Evolutionary conservation across 148 eudicot species (phyloP).

Genomic region (Chenopodium formosanum): DNA sequence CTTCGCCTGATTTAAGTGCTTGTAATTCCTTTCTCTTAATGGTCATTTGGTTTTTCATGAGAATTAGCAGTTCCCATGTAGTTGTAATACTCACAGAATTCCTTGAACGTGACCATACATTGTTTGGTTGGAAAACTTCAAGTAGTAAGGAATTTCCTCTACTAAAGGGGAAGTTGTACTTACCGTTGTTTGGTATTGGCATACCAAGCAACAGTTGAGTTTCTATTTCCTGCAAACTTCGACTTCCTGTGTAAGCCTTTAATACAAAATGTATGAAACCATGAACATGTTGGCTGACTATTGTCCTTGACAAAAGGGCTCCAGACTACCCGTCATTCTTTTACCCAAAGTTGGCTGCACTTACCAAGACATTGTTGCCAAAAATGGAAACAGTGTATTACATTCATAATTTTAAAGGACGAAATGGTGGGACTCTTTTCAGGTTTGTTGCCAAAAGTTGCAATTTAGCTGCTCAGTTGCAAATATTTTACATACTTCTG

Average conservation of each 20-base stretch:
- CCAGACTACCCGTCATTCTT: slow-evolving; percentile 90
- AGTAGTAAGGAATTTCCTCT: not conserved
- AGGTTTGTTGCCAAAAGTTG: slow-evolving; percentile 42
- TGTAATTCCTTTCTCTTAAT: not conserved
- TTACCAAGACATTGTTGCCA: slow-evolving; percentile 68
- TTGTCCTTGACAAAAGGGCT: slow-evolving; percentile 39
- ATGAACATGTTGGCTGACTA: not conserved
- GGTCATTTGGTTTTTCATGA: not conserved
- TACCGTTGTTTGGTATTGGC: not conserved
- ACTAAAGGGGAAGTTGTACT: not conserved
- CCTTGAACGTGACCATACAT: not conserved
- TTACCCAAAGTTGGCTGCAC: slow-evolving; percentile 89
- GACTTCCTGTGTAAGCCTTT: not conserved
- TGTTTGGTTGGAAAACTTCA: not conserved
- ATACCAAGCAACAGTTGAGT: not conserved
- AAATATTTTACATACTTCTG: not conserved
- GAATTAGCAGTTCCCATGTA: not conserved
- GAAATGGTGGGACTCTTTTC: slow-evolving; percentile 84
- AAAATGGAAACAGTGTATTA: slow-evolving; percentile 96
- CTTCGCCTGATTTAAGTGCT: not conserved
- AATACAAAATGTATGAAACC: not conserved
- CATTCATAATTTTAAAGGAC: slow-evolving; percentile 96
- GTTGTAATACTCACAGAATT: too few species aligned
- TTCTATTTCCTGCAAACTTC: too few species aligned
- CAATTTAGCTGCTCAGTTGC: not conserved